A percentile compares a stretch with the other conserved stretches of the same genome.
Evolutionary conservation across 768 basidiomycete species (phyloP).

Genomic region (Leccinellum rugosiceps): DNA sequence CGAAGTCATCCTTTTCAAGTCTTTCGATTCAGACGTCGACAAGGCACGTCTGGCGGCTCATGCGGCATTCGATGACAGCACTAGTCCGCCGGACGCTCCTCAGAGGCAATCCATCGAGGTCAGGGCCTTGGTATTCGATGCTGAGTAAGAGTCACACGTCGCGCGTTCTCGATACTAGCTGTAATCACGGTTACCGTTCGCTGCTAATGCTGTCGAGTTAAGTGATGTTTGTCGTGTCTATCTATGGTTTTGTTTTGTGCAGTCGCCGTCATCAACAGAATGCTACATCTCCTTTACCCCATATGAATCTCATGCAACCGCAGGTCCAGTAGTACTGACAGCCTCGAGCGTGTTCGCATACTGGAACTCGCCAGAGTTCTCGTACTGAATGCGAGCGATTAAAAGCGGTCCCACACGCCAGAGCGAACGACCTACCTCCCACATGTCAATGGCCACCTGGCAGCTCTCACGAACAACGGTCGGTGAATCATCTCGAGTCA

Average conservation of each 20-base stretch:
- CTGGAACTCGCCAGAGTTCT: slow-evolving; percentile 79
- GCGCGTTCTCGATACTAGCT: not conserved
- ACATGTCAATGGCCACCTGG: slow-evolving; percentile 96
- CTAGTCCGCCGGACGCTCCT: slow-evolving; percentile 34
- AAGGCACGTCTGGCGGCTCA: slow-evolving; percentile 43
- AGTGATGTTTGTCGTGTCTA: not conserved
- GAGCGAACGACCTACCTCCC: slow-evolving; percentile 55
- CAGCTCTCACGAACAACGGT: slow-evolving; percentile 94
- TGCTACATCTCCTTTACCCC: not conserved
- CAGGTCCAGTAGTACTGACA: slow-evolving; percentile 6
- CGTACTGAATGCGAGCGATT: slow-evolving; percentile 47
- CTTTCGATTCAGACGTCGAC: slow-evolving; percentile 41
- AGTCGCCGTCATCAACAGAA: not conserved
- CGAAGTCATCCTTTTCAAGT: slow-evolving; percentile 44
- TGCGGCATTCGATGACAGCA: slow-evolving; percentile 38
- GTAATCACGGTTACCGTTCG: not conserved
- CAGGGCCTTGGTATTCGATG: slow-evolving; percentile 41
- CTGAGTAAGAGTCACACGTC: slow-evolving; percentile 22
- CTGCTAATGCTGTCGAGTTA: not conserved
- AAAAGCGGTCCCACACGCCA: not conserved
- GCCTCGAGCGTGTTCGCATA: slow-evolving; percentile 57
- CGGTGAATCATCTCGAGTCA: slow-evolving; percentile 72
- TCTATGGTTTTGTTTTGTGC: not conserved
- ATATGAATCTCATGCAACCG: slow-evolving; percentile 11
- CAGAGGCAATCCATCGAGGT: slow-evolving; percentile 44